Conservation (phyloP, 805 yeast species). For the Candida qinlingensis region DNA sequence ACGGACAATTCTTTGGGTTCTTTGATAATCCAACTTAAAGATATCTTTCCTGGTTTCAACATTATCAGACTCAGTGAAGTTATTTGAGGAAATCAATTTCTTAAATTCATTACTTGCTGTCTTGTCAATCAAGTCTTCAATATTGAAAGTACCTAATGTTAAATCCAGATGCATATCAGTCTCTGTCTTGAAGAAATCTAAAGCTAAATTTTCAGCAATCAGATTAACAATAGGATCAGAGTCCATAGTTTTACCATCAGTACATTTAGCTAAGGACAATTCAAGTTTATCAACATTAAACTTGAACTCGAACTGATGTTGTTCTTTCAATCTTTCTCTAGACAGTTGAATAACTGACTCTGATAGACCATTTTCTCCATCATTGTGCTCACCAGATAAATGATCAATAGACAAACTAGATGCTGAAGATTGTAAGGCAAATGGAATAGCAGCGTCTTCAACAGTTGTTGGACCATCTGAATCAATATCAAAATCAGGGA, state of each 20-base stretch:
- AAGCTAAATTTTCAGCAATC: slow-evolving; percentile 56
- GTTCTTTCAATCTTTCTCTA: slow-evolving; percentile 27
- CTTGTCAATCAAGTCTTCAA: slow-evolving; percentile 71
- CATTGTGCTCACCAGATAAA: slow-evolving; percentile 3
- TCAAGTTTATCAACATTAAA: slow-evolving; percentile 63
- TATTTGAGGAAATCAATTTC: slow-evolving; percentile 62
- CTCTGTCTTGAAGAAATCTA: slow-evolving; percentile 56
- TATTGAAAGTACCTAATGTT: slow-evolving; percentile 54
- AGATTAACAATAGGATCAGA: slow-evolving; percentile 70
- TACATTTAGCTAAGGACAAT: slow-evolving; percentile 62
- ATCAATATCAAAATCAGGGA: slow-evolving; percentile 41
- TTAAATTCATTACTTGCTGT: slow-evolving; percentile 59
- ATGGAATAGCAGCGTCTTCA: slow-evolving; percentile 29
- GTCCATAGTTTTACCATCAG: slow-evolving; percentile 50
- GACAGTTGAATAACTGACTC: slow-evolving; percentile 5
- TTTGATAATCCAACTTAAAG: slow-evolving; percentile 52
- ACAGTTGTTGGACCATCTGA: slow-evolving; percentile 27
- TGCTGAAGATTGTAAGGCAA: slow-evolving; percentile 8
- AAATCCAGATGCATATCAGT: slow-evolving; percentile 63
- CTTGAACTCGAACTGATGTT: slow-evolving; percentile 65
- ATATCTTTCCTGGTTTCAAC: slow-evolving; percentile 39
- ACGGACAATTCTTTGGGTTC: slow-evolving; percentile 56
- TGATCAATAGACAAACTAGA: slow-evolving; percentile 12
- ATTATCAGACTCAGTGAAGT: slow-evolving; percentile 34
- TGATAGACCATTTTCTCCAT: neutral